A percentile compares a stretch with the other conserved stretches of the same genome.
Conservation (phyloP, 2,329 filamentous ascomycete genomes). For the Fusarium tanahbumbuense region DNA sequence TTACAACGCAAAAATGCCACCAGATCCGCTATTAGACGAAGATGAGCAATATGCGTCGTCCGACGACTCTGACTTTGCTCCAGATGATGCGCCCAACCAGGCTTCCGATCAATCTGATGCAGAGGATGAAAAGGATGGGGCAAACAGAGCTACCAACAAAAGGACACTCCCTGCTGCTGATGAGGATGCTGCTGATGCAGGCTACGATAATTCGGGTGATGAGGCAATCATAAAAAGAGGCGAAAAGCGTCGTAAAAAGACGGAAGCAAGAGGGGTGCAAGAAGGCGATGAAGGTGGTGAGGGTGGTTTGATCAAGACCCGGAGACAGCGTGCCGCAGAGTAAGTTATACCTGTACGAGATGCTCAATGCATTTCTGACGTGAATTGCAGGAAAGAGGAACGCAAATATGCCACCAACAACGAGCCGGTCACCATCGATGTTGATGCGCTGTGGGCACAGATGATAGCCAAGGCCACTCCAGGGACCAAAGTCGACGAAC, state of each 20-base stretch:
- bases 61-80: slow-evolving; percentile 79
- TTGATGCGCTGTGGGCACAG: slow-evolving; percentile 76
- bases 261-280: slow-evolving; percentile 52
- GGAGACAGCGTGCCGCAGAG: slow-evolving; percentile 75
- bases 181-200: slow-evolving; percentile 56
- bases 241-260: slow-evolving; percentile 63
- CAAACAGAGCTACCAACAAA: slow-evolving; percentile 45
- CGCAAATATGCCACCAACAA: slow-evolving; percentile 62
- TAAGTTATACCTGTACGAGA: slow-evolving; percentile 49
- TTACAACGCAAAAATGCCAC: slow-evolving; percentile 53
- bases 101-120: slow-evolving; percentile 64
- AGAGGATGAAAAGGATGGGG: slow-evolving; percentile 57
- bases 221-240: slow-evolving; percentile 74
- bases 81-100: slow-evolving; percentile 63
- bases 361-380: slow-evolving; percentile 19
- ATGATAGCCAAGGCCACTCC: slow-evolving; percentile 63
- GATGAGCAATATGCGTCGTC: slow-evolving; percentile 74
- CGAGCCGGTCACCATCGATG: slow-evolving; percentile 75
- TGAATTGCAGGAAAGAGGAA: slow-evolving; percentile 64
- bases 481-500: slow-evolving; percentile 7
- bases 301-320: slow-evolving; percentile 76
- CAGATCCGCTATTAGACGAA: slow-evolving; percentile 57
- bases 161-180: slow-evolving; percentile 36
- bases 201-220: slow-evolving; percentile 77
- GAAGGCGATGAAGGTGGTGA: slow-evolving; percentile 66